Base-by-base conservation (phyloP, 352 stramenopile genomes). In the Pythium phragmitis region DNA sequence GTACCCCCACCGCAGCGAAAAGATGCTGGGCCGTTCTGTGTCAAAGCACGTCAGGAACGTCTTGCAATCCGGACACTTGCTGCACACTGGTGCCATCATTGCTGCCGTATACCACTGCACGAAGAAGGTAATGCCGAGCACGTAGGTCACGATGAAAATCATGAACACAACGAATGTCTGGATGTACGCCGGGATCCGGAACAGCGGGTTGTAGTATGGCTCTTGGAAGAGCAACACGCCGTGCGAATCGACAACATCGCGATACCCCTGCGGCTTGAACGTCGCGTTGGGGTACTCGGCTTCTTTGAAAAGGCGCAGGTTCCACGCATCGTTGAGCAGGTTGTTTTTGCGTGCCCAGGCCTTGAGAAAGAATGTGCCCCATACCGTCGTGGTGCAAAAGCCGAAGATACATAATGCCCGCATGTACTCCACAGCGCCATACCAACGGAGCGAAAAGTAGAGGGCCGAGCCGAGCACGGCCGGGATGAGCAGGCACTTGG, bases 81-180 rank as follows among this genome's bases (percentile, higher is more conserved):
- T 89, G 61, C 86, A 92, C 5, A 91, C 65, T 3, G 86, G 84
- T 21, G 86, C 86, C 75, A 92, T 91, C 86, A 94, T 94, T 23
- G 86, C 83, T 1, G 86, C 86, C 0, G 86, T 94, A 54, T 92
- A 94, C 86, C 86, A 94, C 55, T 93, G 84, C 9, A 94, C 84
- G 39, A 94, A 94, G 68, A 94, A 92, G 13, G 80, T 88, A 52
- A 88, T 94, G 3, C 86, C 86, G 2, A 89, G 41, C 0, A 92
- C 74, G 46, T 94, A 94, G 30, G 81, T 92, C 19, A 66, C 79
- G 23, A 91, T 92, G 57, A 94, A 94, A 43, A 92, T 67, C 9
- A 77, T 69, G 23, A 91, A 92, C 6, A 94, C 84, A 17, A 92
- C 60, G 49, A 92, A 84, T 17, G 86, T 94, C 55, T 92, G 86